Evolutionary conservation across 352 stramenopile genomes (phyloP).

Genomic region (Phytophthora idaei): DNA sequence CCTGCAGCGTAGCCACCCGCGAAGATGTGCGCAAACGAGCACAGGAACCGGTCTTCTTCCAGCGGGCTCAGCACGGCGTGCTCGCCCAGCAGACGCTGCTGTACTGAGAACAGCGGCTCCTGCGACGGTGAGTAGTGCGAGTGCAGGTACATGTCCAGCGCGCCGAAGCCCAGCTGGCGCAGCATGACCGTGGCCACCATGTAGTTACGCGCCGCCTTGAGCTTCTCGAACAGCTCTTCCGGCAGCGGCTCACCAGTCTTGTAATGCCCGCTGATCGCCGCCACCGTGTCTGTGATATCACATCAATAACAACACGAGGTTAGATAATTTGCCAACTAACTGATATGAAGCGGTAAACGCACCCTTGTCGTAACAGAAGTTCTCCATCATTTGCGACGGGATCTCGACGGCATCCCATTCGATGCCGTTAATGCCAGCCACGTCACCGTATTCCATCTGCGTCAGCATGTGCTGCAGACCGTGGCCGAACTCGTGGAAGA

Average conservation of each 20-base stretch:
- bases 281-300: conserved; percentile 73
- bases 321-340: background rate
- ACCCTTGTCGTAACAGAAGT: conserved; percentile 97
- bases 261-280: conserved; percentile 82
- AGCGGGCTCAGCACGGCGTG: conserved; percentile 92
- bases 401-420: conserved; percentile 99
- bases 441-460: conserved; percentile 93
- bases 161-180: conserved; percentile 96
- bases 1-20: conserved; percentile 96
- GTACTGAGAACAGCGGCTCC: conserved; percentile 94
- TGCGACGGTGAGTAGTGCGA: conserved; percentile 57
- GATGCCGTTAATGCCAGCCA: conserved; percentile 97
- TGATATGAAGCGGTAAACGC: conserved; percentile 42
- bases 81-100: conserved; percentile 86
- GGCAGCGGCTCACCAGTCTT: conserved; percentile 92
- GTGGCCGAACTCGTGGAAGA: conserved; percentile 98
- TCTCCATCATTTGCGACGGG: conserved; percentile 99
- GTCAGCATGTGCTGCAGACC: conserved; percentile 99
- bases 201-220: conserved; percentile 95
- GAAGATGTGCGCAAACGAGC: conserved; percentile 98
- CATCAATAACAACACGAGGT: conserved; percentile 8
- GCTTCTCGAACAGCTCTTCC: conserved; percentile 95
- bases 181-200: conserved; percentile 95
- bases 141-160: conserved; percentile 88
- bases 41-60: conserved; percentile 97